A percentile compares a stretch with the other conserved stretches of the same genome.
phyloP scores from a whole-genome alignment of 805 yeast genomes.

The Lipomyces starkeyi region DNA sequence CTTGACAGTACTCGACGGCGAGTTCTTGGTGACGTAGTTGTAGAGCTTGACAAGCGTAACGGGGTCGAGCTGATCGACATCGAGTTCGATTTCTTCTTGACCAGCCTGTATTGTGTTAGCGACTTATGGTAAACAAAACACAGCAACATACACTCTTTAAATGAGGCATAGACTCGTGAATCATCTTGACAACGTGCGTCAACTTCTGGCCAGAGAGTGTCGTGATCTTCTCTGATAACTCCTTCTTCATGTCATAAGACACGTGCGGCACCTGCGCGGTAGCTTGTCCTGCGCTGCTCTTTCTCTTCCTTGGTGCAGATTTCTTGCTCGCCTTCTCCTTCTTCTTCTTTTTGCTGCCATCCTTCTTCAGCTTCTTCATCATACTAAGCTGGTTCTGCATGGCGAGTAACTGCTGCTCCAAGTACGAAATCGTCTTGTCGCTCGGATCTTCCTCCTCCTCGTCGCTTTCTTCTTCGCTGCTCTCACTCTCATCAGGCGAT shows the following conservation, averaged over 20 bases:
- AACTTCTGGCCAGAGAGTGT: conserved; percentile 78
- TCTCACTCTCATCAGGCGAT: conserved; percentile 44
- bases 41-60: conserved; percentile 81
- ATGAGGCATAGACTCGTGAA: conserved; percentile 76
- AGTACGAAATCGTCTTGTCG: conserved; percentile 86
- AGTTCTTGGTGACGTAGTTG: conserved; percentile 71
- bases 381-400: conserved; percentile 85
- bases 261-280: conserved; percentile 54
- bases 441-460: conserved; percentile 69
- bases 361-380: conserved; percentile 78
- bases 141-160: conserved; percentile 48
- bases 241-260: conserved; percentile 96
- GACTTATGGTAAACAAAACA: not conserved
- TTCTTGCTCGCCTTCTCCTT: conserved; percentile 53
- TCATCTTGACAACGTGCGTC: conserved; percentile 81
- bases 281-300: conserved; percentile 17
- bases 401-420: conserved; percentile 83
- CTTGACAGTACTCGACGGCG: conserved; percentile 29
- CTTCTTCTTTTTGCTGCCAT: conserved; percentile 60
- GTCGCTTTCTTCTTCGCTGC: conserved; percentile 58
- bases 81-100: conserved; percentile 89
- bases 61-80: conserved; percentile 90
- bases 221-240: conserved; percentile 83
- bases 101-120: conserved; percentile 12
- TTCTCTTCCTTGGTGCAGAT: conserved; percentile 41